Evolutionary conservation across 164 flowering plant species (phyloP), one percentile per base, ranked within the genome.

Genomic region (Dillenia suffruticosa): DNA sequence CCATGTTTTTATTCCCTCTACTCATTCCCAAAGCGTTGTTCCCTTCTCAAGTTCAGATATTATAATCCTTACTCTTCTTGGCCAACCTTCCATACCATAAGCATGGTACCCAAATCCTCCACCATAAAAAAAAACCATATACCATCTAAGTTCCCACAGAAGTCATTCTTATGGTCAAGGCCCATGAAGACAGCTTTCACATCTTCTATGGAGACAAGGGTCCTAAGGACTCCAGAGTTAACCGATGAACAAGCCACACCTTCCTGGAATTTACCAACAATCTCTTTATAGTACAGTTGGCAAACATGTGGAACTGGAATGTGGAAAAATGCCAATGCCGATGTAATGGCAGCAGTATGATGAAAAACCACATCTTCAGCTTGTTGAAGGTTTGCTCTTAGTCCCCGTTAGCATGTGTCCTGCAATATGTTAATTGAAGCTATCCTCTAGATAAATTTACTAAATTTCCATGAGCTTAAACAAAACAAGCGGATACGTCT

Each of bases 51-150:
- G 89, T 63, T 85, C 81, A 14, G 78, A 81, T 49, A 70, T n/a
- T 52, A 93, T 74, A 12, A 90, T 71, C 69, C 98, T 82, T 10
- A 82, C 87, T 64, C 97, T 81, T 64, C 98, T 77, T 10, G 77
- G 72, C 94, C 90, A 84, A 2, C 97, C 94, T 6, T 77, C 81
- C 58, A 53, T 74, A 15, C 96, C 98, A 68, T 93, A 93, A 12
- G 76, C 98, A 76, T 93, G 97, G 71, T 93, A 93, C 15, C 98
- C 98, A 68, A 74, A 73, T 12, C 94, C 97, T 24, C 98, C 97
- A 48, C 96, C 96, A 70, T 88, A 90, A 68, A 97, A 68, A 97
- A 93, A 63, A 93, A 81, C 93, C 89, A 83, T 63, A 90, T 81
- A 12, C 88, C 88, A 32, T 73, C 66, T 9, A 93, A 44, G 49